phyloP scores from a whole-genome alignment of 2,329 filamentous ascomycete species.

The Cercospora zeina region DNA sequence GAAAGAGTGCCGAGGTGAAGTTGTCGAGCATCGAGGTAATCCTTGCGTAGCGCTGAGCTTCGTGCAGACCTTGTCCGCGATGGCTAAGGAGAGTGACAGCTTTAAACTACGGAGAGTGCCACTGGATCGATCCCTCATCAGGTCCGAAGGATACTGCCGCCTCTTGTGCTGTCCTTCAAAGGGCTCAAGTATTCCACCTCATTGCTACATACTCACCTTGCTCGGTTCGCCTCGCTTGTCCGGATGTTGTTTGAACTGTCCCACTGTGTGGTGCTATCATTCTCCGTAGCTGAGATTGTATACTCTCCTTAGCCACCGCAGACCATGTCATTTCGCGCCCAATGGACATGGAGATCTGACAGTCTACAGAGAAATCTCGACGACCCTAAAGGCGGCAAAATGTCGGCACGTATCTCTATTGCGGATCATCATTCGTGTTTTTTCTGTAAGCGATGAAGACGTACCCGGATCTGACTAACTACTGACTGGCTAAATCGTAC shows the following conservation, averaged over 20 bases:
- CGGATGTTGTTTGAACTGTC: too few relatives aligned
- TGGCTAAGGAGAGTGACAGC: too few relatives aligned
- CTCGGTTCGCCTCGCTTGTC: too few relatives aligned
- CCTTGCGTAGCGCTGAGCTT: not conserved
- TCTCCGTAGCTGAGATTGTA: too few relatives aligned
- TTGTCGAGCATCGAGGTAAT: not conserved
- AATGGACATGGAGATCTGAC: not conserved
- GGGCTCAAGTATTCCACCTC: too few relatives aligned
- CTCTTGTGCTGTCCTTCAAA: too few relatives aligned
- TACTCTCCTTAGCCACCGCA: not conserved
- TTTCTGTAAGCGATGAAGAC: conserved; percentile 3
- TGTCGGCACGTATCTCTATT: not conserved
- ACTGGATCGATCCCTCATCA: too few relatives aligned
- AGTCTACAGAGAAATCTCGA: conserved; percentile 4
- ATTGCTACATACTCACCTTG: too few relatives aligned
- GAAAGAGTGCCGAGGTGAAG: conserved; percentile 7
- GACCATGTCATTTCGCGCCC: not conserved
- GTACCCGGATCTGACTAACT: not conserved
- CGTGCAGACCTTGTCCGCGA: too few relatives aligned
- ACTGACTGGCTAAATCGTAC: not conserved
- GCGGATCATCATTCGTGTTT: conserved; percentile 8
- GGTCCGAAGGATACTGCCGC: too few relatives aligned
- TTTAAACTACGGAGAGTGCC: too few relatives aligned
- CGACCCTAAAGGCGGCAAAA: not conserved
- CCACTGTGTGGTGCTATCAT: too few relatives aligned